Evolutionary conservation across 495 filamentous ascomycete species (phyloP).

Genomic region (Haplographium delicatum): DNA sequence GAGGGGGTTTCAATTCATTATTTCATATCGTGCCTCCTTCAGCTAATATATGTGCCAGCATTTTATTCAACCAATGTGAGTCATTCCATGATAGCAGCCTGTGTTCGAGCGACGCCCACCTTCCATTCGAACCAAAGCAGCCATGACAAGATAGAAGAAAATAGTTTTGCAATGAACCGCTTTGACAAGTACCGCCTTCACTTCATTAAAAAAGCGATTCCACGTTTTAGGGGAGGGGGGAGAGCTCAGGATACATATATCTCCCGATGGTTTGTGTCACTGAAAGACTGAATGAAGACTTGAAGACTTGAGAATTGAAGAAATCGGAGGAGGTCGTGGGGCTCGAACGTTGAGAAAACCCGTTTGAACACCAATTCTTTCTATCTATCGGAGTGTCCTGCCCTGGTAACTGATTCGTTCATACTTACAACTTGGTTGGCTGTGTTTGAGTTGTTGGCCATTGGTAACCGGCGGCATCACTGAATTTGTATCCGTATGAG

Average conservation of each 20-base stretch:
- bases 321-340: too few species aligned
- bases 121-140: not conserved
- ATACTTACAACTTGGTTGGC: slow-evolving; percentile 27
- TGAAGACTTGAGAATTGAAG: too few species aligned
- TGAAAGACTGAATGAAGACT: too few species aligned
- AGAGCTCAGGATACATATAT: too few species aligned
- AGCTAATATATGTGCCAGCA: too few species aligned
- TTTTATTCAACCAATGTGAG: too few species aligned
- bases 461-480: slow-evolving; percentile 92
- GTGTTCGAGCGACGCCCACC: too few species aligned
- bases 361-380: slow-evolving; percentile 13
- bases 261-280: too few species aligned
- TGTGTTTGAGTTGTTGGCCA: slow-evolving; percentile 64
- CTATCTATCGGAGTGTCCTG: slow-evolving; percentile 18
- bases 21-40: too few species aligned
- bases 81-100: too few species aligned
- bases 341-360: not conserved
- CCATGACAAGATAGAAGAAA: not conserved
- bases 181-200: not conserved
- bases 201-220: too few species aligned
- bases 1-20: too few species aligned
- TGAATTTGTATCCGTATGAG: slow-evolving; percentile 98
- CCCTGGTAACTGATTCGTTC: slow-evolving; percentile 2
- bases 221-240: not conserved
- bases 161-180: not conserved